Evolutionary conservation across 768 basidiomycete species (phyloP), one percentile per base, ranked within the genome.

Genomic region (Chalciporus chontae): DNA sequence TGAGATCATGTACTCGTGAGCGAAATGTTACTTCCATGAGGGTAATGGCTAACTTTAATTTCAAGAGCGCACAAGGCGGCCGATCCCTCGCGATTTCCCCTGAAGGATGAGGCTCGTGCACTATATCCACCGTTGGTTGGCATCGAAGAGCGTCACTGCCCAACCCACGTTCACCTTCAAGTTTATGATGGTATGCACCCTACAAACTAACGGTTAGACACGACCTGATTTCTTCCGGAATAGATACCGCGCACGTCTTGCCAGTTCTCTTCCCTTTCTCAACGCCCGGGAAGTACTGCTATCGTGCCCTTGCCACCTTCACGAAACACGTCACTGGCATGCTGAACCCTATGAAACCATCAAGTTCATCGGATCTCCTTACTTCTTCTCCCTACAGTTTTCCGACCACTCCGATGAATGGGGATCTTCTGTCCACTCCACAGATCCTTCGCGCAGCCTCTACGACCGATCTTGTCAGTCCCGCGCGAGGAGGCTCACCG

Each of bases 31-130:
- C 40, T 39, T 1, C 41, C 36, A 24, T 26, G n/a, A 19, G 27
- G n/a, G 13, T 18, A 45, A 26, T 40, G 13, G 27, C 26, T 8
- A n/a, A 26, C 18, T 48, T 40, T 40, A 31, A 0, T 14, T 37
- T 37, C 37, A 90, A 26, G 87, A 8, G 94, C 95, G 0, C 95
- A 98, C 63, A 92, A 87, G 63, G 96, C 95, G 26, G 90, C 91
- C 3, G 70, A 90, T 63, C 96, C 96, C 0, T 77, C 80, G 4
- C 75, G 72, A 53, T 95, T 80, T 64, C 74, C 79, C 0, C 48
- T 80, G 11, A 73, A 63, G 40, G 71, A 81, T 4, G 68, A 71
- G 5, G 67, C 69, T 1, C 74, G 73, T 32, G 63, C 60, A 21
- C 53, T 89, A 40, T 89, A 87, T 57, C 83, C 86, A 17, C 56